Evolutionary conservation across 345 rosid species (phyloP), one percentile per base, ranked within the genome.

Genomic region (Populus davidiana): DNA sequence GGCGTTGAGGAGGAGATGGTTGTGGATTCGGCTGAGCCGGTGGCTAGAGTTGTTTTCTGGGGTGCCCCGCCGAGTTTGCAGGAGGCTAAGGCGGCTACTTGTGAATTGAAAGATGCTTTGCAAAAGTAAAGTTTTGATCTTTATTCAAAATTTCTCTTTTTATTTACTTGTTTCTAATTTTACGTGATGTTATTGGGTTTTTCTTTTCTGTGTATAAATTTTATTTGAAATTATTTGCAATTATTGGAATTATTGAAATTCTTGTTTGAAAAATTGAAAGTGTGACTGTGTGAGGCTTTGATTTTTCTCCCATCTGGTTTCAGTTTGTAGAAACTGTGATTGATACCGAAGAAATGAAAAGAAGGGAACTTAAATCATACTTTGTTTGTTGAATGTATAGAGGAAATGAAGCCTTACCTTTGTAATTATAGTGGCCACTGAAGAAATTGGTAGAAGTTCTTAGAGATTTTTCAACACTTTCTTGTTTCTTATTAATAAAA

Each of bases 21-120:
- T 23, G 23, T 50, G 43, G 78, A 69, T 5, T 10, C 80, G 25
- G 36, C 44, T 0, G 86, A 83, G 73, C 84, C 89, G 63, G 70
- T 85, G 77, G 78, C 90, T 67, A 86, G 97, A 80, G 85, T 91
- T 61, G 92, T 93, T 14, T 90, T 91, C 36, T 85, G 86, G 18
- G 86, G 82, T 12, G 85, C 85, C 17, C 93, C 85, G 21, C 93
- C 97, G 7, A 79, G 82, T 77, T 85, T 82, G 31, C 69, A 89
- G 25, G 97, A 91, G 83, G 90, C 97, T 2, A 81, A 86, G 73
- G 88, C 81, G 29, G 97, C 97, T 35, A 88, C 97, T 33, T 63
- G 33, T 33, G 93, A 91, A 62, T 83, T 91, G 54, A 91, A 87
- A 62, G 93, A 89, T 44, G 93, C 91, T 0, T 68, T 92, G 16